These are phyloP conservation scores for Thinopyrum elongatum DNA, from an alignment of 176 grass and related monocot genomes.

Conservation along the genomic window DNA sequence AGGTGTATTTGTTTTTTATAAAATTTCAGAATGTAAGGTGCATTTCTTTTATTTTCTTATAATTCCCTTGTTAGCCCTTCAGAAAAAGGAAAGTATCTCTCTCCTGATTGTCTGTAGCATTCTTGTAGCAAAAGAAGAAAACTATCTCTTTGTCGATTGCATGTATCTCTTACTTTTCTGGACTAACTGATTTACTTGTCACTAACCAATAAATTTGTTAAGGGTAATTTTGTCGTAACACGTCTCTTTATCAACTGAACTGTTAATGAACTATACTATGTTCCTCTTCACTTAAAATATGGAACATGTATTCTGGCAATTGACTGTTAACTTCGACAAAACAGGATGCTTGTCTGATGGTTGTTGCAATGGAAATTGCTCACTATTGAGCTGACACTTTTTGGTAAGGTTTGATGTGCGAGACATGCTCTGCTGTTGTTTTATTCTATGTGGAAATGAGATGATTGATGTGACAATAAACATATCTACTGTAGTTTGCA, in stretches of 20 bases:
- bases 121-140: no score
- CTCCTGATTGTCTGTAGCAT: no score
- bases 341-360: background rate
- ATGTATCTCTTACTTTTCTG: no score
- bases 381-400: background rate
- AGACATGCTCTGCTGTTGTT: slow-evolving; percentile 7
- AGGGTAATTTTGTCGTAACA: no score
- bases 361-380: background rate
- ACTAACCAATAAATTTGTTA: no score
- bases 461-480: background rate
- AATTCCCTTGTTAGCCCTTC: no score
- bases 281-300: background rate
- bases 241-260: background rate
- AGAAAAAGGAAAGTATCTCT: no score
- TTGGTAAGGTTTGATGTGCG: background rate
- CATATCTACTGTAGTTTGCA: background rate
- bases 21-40: no score
- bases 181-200: no score
- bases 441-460: background rate
- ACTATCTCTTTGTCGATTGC: no score
- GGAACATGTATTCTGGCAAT: background rate
- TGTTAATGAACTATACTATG: background rate
- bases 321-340: background rate
- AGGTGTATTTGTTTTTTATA: no score
- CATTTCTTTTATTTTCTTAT: no score